Evolutionary conservation across 495 filamentous ascomycete species (phyloP), one percentile per base, ranked within the genome.

Genomic region (Penicillium verhagenii): DNA sequence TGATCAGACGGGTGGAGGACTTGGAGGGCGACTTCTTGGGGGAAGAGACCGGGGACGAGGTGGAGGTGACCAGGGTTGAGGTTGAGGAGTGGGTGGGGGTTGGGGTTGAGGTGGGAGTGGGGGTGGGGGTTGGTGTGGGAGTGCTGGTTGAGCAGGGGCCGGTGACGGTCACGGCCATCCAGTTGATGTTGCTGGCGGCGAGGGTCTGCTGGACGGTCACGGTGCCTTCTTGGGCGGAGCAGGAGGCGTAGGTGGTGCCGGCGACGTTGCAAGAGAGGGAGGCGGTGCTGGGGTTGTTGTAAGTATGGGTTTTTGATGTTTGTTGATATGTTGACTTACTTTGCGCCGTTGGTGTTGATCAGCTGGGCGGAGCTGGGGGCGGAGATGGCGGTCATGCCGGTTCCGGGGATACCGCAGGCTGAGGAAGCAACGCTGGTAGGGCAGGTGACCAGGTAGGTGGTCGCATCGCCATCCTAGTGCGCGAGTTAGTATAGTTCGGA

Each of bases 201-300:
- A 66, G 56, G n/a, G 58, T 68, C 24, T 58, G 53, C 7, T 49
- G 40, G 21, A 62, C 61, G 6, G 59, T 59, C 4, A 57, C 58
- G 35, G 65, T 74, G 55, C 63, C 65, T 4, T 61, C 43, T 2
- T 46, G 47, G 6, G 61, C 57, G 21, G 33, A 46, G 64, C 71
- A 74, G 28, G 63, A 67, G 43, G 68, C 55, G 47, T 57, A 68
- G 54, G 71, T 72, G 39, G 66, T 68, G 49, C 66, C 60, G 9
- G 56, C 53, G 53, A 66, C 35, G n/a, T 58, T 54, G 69, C 71
- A 74, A 39, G 60, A 61, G 54, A 70, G 43, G 39, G 54, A 61
- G 38, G 61, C 64, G 26, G 51, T 54, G 53, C 67, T 73, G 50
- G 13, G 14, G 25, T 9, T 21, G 3, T 43, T 23, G n/a, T n/a